Evolutionary conservation across 148 eudicot genomes (phyloP).

Genomic region (Cornus suecica): DNA sequence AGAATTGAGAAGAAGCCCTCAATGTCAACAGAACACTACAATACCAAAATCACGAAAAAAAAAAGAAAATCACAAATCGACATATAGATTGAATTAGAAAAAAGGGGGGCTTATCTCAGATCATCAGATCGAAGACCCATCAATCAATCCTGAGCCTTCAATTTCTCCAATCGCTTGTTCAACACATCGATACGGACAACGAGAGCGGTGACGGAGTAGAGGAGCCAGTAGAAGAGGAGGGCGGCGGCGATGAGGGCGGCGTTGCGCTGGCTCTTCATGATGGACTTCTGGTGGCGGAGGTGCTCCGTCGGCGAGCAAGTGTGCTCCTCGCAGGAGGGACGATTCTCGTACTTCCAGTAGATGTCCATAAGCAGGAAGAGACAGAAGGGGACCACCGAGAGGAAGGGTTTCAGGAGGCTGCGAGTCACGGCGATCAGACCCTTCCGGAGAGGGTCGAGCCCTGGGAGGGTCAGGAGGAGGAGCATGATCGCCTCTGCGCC

Average conservation of each 20-base stretch:
- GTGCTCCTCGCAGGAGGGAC: constrained; percentile 52
- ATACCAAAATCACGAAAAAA: not conserved
- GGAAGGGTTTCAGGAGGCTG: constrained; percentile 66
- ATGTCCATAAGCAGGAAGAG: constrained; percentile 63
- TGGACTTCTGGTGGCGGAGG: constrained; percentile 82
- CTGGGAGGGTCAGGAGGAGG: constrained; percentile 67
- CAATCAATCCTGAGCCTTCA: constrained; percentile 52
- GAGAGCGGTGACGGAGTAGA: constrained; percentile 64
- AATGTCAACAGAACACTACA: not conserved
- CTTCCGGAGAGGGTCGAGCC: constrained; percentile 57
- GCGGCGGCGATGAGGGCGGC: constrained; percentile 71
- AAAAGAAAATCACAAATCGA: not conserved
- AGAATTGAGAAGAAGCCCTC: not conserved
- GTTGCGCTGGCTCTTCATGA: constrained; percentile 79
- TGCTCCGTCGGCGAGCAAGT: constrained; percentile 67
- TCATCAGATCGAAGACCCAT: not conserved
- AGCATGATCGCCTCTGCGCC: constrained; percentile 81
- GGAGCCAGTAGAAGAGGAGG: constrained; percentile 67
- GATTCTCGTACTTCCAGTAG: constrained; percentile 87
- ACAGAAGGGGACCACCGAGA: constrained; percentile 69
- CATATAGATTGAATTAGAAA: not conserved
- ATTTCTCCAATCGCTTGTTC: constrained; percentile 55
- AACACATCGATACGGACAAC: constrained; percentile 55
- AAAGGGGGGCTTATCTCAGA: constrained; percentile 11
- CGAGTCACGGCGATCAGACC: constrained; percentile 60